Evolutionary conservation across 2,329 filamentous ascomycete species (phyloP), one percentile per base, ranked within the genome.

Genomic region (Myriosclerotinia scirpicola): DNA sequence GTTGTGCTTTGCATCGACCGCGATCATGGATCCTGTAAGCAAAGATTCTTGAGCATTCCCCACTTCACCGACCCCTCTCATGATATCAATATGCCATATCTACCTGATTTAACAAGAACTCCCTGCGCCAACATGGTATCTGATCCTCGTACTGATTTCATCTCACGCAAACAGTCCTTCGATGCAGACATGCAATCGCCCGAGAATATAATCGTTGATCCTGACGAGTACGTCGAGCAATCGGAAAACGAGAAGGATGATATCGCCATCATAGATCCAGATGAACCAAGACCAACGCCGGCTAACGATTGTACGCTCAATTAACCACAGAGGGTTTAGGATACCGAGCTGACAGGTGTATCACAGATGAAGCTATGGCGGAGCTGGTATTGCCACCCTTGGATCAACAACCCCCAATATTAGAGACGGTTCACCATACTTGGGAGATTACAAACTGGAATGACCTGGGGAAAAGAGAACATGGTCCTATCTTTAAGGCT

Each of bases 371-470:
- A 71, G 90, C 91, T 60, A 97, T 98, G 86, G 90, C 90, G 81
- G 88, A 91, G 73, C 81, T 89, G 71, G 87, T 93, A 71, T 85
- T 98, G 67, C 87, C 88, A 14, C 87, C 89, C 65, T 81, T 93
- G 58, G 73, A 81, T 69, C 88, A 92, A 71, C 92, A 97, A 72
- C 87, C 93, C 70, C 90, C 92, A 75, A 89, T 90, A 44, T 84
- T 94, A 70, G 89, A 89, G 64, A 92, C 97, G 76, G 84, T 84
- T 52, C 80, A 89, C 73, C 78, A 91, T 78, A 97, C 92, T 74
- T 99, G 95, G 95, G 87, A 91, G 40, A 92, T 99, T 69, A 84
- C 91, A 73, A 85, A 90, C 69, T 99, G 94, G 93, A 85, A 90
- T 71, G 84, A 81, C 48, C 80, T 96, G 72, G 82, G 84, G 20